Conservation (phyloP, 257 asterid genomes). For the Solanum megistacrolobum region DNA sequence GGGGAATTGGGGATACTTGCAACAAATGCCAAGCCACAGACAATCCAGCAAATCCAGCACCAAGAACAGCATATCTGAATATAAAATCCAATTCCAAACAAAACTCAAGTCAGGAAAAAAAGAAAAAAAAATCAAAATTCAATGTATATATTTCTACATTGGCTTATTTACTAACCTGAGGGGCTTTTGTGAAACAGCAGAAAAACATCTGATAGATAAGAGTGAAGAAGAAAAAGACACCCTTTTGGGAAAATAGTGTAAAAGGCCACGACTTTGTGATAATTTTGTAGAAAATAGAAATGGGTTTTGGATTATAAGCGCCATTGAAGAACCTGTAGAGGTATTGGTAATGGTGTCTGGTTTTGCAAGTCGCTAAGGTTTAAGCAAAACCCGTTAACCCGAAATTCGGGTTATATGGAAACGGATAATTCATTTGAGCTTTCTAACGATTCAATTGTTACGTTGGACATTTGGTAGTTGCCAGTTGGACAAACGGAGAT, state of each 20-base stretch:
- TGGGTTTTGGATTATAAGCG: background rate
- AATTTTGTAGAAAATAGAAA: background rate
- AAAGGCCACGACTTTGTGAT: background rate
- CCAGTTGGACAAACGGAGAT: too few relatives aligned
- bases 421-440: background rate
- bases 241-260: background rate
- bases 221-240: constrained; percentile 1
- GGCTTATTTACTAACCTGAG: constrained; percentile 17
- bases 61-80: constrained; percentile 83
- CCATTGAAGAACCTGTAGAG: background rate
- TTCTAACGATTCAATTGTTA: background rate
- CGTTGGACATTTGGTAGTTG: too few relatives aligned
- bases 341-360: background rate
- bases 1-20: constrained; percentile 30
- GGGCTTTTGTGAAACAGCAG: constrained; percentile 15
- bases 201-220: background rate
- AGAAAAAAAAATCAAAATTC: background rate
- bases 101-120: background rate
- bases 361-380: background rate
- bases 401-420: background rate
- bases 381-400: background rate
- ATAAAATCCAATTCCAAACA: background rate
- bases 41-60: constrained; percentile 98
- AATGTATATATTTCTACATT: background rate
- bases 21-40: constrained; percentile 92